Base-by-base conservation (phyloP, 2,329 filamentous ascomycete species). In the Aspergillus sp. region DNA sequence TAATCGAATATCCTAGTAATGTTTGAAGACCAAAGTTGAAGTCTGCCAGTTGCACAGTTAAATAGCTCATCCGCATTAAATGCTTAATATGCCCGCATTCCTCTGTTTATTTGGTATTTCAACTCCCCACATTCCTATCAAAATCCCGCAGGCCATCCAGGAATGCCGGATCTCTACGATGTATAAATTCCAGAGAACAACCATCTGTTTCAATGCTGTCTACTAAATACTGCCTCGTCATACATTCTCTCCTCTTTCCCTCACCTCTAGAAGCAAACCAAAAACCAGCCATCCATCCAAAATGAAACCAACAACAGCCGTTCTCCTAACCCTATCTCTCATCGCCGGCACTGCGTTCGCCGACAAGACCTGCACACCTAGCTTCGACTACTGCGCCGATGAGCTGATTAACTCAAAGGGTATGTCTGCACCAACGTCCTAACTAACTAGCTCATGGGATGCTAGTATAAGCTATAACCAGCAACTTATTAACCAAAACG, bases 341-440 rank as follows among this genome's bases (percentile, higher is more conserved):
- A 52, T 68, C 7, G 57, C 56, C 38, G 52, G 64, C 12, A 57
- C 63, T 7, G 57, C 63, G 13, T 26, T 71, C 5, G 67, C 70
- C 9, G 60, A 63, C 8, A 71, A 71, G 53, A 64, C 67, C 17
- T 73, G 71, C 49, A 71, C 69, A 0, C 71, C 71, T 6, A 73
- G 71, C 56, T 73, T 73, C 50, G 71, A 73, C 49, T 73, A 73
- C 56, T 73, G 71, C 58, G 66, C 71, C 1, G 62, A 65, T 26
- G 58, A 63, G 11, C 56, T 73, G 24, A 63, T 71, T 18, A 62
- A 66, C 15, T 62, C 62, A 2, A 71, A 72, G 45, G 71, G 70
- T 72, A 53, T 45, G 57, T 20, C 13, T 13, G n/a, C 26, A 12
- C n/a, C 30, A 12, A 12, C 20, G 26, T 12, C 13, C 11, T 4